Evolutionary conservation across 2,329 filamentous ascomycete species (phyloP), one percentile per base, ranked within the genome.

Genomic region (Colletotrichum tanaceti): DNA sequence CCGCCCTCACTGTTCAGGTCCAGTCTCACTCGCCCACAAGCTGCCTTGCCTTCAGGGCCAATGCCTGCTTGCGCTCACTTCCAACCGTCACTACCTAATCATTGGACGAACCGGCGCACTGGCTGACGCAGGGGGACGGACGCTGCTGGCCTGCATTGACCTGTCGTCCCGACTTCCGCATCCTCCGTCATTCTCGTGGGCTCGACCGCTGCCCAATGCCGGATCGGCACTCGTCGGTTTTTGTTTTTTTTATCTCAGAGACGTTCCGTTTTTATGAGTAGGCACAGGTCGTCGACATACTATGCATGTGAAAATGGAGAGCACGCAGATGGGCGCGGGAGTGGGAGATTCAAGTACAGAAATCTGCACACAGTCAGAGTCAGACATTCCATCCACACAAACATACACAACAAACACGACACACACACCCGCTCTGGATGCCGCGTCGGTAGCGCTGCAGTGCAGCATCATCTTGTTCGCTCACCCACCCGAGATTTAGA

Each of bases 91-190:
- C 49, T 6, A 24, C n/a, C n/a, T n/a, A 13, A n/a, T 5, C n/a
- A 47, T 58, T 38, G 43, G 55, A 58, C n/a, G 55, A 47, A 47
- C 43, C 43, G 32, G 7, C 55, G 55, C 55, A 35, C 44, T 38
- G 55, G 55, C 55, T 47, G 43, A 47, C 55, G 55, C 55, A 58
- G 43, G 55, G n/a, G 55, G 38, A 47, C 55, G 41, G 41, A 58
- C 55, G 41, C 32, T 10, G 32, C n/a, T n/a, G n/a, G n/a, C 32
- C 28, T 58, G 55, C 55, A 58, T 58, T 32, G 55, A 35, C 55
- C 24, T 38, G 55, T 47, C 55, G 43, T 58, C 55, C 41, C 55
- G 35, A 38, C 28, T 35, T 14, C 32, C 1, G 20, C 53, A 18
- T 43, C 20, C 14, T 14, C 46, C 53, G 43, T 43, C 41, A 58